Conservation (phyloP, 2,329 filamentous ascomycete species). For the Celoporthe dispersa region DNA sequence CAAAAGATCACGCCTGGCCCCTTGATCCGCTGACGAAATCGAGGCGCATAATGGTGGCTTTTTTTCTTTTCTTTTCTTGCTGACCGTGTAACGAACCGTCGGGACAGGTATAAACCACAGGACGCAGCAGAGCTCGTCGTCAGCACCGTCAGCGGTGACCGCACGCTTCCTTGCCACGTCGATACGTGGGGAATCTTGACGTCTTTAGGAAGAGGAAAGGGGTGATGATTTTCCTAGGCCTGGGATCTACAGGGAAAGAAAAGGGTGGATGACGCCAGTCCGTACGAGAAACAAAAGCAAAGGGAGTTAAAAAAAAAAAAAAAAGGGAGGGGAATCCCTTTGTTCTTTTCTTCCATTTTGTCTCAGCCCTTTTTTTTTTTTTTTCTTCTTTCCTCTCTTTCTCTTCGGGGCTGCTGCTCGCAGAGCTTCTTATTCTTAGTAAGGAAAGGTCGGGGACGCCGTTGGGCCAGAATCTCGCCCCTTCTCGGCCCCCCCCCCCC, state of each 20-base stretch:
- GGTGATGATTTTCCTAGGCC: not conserved
- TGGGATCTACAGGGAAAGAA: not conserved
- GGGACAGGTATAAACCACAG: too few species aligned
- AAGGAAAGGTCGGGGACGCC: not conserved
- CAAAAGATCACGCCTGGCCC: not conserved
- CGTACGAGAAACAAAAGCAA: not conserved
- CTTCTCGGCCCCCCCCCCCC: not conserved
- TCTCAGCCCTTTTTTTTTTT: too few species aligned
- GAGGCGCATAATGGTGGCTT: too few species aligned
- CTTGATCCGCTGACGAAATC: not conserved
- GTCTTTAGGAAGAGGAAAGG: constrained; percentile 1
- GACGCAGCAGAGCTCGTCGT: not conserved
- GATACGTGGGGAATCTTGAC: constrained; percentile 10
- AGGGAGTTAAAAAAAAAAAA: too few species aligned
- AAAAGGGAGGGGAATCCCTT: too few species aligned
- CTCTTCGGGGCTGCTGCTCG: not conserved
- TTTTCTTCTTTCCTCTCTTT: too few species aligned
- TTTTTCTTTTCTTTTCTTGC: too few species aligned
- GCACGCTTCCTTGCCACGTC: too few species aligned
- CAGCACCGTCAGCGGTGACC: not conserved
- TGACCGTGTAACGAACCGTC: not conserved
- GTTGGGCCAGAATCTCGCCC: not conserved
- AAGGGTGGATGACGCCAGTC: constrained; percentile 9
- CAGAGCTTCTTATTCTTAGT: too few species aligned
- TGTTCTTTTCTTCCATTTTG: too few species aligned